phyloP scores from a whole-genome alignment of 805 yeast genomes.

The Yamadazyma kitorensis region DNA sequence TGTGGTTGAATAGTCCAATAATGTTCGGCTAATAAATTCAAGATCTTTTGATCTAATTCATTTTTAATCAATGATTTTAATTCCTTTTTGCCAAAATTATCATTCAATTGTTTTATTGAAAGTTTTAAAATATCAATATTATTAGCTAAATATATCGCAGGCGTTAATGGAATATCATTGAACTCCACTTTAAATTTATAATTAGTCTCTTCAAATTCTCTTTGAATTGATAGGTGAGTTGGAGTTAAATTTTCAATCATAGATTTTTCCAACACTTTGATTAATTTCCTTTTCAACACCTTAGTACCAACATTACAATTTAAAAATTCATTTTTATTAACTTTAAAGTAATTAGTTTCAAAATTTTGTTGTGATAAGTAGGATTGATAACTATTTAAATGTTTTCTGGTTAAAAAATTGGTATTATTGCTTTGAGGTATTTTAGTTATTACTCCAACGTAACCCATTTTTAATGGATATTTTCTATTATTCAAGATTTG shows the following conservation, averaged over 20 bases:
- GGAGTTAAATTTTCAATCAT: slow-evolving; percentile 90
- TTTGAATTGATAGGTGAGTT: slow-evolving; percentile 79
- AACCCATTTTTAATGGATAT: slow-evolving; percentile 94
- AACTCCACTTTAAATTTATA: slow-evolving; percentile 95
- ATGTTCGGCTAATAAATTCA: slow-evolving; percentile 82
- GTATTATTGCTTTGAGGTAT: slow-evolving; percentile 44
- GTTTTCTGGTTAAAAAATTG: slow-evolving; percentile 47
- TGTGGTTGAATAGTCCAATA: slow-evolving; percentile 74
- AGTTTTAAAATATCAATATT: slow-evolving; percentile 84
- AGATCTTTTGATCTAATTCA: slow-evolving; percentile 83
- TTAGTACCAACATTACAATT: slow-evolving; percentile 77
- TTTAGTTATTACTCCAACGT: slow-evolving; percentile 95
- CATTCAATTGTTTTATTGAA: slow-evolving; percentile 82
- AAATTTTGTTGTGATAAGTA: slow-evolving; percentile 66
- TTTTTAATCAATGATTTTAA: slow-evolving; percentile 73
- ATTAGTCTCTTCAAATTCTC: slow-evolving; percentile 88
- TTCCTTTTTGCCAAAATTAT: slow-evolving; percentile 78
- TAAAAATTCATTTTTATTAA: slow-evolving; percentile 54
- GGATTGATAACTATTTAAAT: slow-evolving; percentile 53
- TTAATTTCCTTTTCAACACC: slow-evolving; percentile 71
- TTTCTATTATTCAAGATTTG: slow-evolving; percentile 68
- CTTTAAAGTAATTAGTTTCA: slow-evolving; percentile 55
- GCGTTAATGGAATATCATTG: slow-evolving; percentile 90
- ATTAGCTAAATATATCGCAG: slow-evolving; percentile 90
- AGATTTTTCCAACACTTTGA: slow-evolving; percentile 82